Base-by-base conservation (phyloP, 2,329 filamentous ascomycete species). In the Dactylella cylindrospora region DNA sequence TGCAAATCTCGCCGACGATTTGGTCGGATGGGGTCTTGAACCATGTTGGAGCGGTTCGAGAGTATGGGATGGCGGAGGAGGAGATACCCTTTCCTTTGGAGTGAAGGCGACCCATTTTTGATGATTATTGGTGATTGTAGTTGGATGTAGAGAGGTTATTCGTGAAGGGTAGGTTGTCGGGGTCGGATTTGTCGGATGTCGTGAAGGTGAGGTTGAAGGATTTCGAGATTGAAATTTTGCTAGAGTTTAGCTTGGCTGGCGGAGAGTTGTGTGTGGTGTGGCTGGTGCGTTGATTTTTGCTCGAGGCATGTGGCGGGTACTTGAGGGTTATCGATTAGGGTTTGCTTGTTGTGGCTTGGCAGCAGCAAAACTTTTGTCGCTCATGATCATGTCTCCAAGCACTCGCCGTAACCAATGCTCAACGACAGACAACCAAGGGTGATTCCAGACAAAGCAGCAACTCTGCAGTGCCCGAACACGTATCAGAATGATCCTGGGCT, bases 61-160 rank as follows among this genome's bases (percentile, higher is more conserved):
- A 95, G 85, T 97, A 98, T 75, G 94, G 93, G 78, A 97, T 80
- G 73, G 93, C 89, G 67, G 89, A 95, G 79, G 88, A 79, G 70
- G 89, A 90, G 80, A 98, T 98, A 79, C 93, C 94, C 88, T 97
- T 97, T 81, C 93, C 91, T 74, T 96, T 95, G 84, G 83, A 88
- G 86, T 98, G 94, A 36, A 61, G 55, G 39, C 55, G 55, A 61
- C 55, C 55, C 55, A 61, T 61, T 61, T 52, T 53, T 40, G 23
- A 46, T 53, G 41, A 53, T 52, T 61, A 17, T 28, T 41, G n/a
- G 7, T 39, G 15, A 29, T n/a, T 36, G 13, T 28, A 23, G 25
- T 25, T 29, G 26, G 19, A 28, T 13, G 31, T 38, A 17, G 3
- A 12, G 20, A 23, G 25, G 31, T 40, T 43, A 19, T 26, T 10